Evolutionary conservation across 768 basidiomycete species (phyloP).

Genomic region (Lepiota brunneoincarnata): DNA sequence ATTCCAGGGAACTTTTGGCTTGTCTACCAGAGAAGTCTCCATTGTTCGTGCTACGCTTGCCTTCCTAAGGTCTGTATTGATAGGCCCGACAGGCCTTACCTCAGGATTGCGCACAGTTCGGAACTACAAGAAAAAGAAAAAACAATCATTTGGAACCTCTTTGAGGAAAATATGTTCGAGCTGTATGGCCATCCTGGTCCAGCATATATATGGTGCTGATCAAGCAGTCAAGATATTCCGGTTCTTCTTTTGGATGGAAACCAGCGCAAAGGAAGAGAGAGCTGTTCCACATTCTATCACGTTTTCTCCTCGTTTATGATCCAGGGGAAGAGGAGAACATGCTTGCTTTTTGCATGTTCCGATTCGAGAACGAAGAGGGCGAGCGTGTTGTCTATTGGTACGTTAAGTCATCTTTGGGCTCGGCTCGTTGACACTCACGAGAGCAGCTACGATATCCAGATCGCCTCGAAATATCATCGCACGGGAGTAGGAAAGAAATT

Average conservation of each 20-base stretch:
- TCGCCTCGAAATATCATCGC: slow-evolving; percentile 40
- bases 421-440: not conserved
- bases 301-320: slow-evolving; percentile 51
- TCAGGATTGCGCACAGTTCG: slow-evolving; percentile 17
- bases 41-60: not conserved
- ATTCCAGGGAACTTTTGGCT: slow-evolving; percentile 9
- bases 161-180: slow-evolving; percentile 57
- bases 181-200: slow-evolving; percentile 28
- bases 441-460: slow-evolving; percentile 76
- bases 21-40: not conserved
- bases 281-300: slow-evolving; percentile 55
- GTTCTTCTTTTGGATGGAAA: slow-evolving; percentile 68
- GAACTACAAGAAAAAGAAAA: slow-evolving; percentile 33
- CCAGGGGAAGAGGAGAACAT: slow-evolving; percentile 12
- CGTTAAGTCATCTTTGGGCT: slow-evolving; percentile 7
- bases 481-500: slow-evolving; percentile 59
- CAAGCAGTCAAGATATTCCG: slow-evolving; percentile 38
- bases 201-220: not conserved
- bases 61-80: not conserved
- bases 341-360: slow-evolving; percentile 55
- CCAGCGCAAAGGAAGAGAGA: slow-evolving; percentile 53
- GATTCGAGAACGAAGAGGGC: slow-evolving; percentile 68
- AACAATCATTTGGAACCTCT: slow-evolving; percentile 47
- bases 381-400: slow-evolving; percentile 73
- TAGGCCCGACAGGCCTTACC: not conserved